Evolutionary conservation across 352 stramenopile species (phyloP).

Genomic region (Phytophthora multivora): DNA sequence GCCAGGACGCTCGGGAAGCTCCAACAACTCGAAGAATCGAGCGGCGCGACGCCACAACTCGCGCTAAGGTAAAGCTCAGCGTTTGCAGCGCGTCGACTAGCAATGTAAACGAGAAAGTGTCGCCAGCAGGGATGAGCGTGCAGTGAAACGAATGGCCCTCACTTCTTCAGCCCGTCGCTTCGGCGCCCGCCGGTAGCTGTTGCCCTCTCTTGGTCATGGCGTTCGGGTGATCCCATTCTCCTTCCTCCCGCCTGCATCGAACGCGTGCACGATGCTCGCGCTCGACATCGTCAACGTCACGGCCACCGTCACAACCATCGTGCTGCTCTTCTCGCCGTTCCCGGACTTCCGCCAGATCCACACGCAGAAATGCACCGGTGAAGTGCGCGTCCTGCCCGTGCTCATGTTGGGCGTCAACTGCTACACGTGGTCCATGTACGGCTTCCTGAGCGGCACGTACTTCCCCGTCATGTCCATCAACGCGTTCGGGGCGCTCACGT

Average conservation of each 20-base stretch:
- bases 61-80: slow-evolving; percentile 14
- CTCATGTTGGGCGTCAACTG: slow-evolving; percentile 38
- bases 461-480: slow-evolving; percentile 41
- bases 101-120: slow-evolving; percentile 32
- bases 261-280: slow-evolving; percentile 12
- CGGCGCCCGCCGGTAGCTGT: neutral
- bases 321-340: slow-evolving; percentile 33
- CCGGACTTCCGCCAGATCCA: slow-evolving; percentile 40
- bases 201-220: neutral
- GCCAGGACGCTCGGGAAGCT: slow-evolving; percentile 12
- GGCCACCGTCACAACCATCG: slow-evolving; percentile 28
- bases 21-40: neutral
- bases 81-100: slow-evolving; percentile 1
- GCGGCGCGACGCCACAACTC: neutral
- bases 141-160: slow-evolving; percentile 23
- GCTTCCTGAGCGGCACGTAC: slow-evolving; percentile 27
- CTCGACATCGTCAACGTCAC: slow-evolving; percentile 28
- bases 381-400: slow-evolving; percentile 35
- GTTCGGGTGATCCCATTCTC: slow-evolving; percentile 12
- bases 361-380: slow-evolving; percentile 30
- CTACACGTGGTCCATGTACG: slow-evolving; percentile 37
- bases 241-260: neutral
- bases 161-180: neutral
- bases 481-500: slow-evolving; percentile 32
- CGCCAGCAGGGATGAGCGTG: slow-evolving; percentile 28